phyloP scores from a whole-genome alignment of 495 filamentous ascomycete genomes.

The Penicillium maclennaniae region DNA sequence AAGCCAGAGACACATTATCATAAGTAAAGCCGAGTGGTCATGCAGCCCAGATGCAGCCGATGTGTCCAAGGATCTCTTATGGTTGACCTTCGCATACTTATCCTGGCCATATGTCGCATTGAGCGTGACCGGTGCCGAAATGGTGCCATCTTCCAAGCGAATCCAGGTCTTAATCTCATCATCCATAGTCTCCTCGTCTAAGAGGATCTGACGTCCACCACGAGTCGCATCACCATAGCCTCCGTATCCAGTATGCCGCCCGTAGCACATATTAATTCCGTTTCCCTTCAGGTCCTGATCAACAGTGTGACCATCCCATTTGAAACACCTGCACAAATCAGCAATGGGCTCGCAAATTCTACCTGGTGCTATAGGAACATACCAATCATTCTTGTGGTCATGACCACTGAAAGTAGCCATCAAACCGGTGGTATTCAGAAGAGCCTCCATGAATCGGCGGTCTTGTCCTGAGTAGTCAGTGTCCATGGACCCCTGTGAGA shows the following conservation, averaged over 20 bases:
- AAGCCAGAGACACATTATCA: slow-evolving; percentile 11
- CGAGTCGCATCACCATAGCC: slow-evolving; percentile 65
- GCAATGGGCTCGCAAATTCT: neutral
- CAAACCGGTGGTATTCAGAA: slow-evolving; percentile 53
- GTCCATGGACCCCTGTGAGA: slow-evolving; percentile 23
- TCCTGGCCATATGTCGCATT: slow-evolving; percentile 68
- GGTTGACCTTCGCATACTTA: slow-evolving; percentile 4
- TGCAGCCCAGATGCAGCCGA: neutral
- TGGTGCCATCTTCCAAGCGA: slow-evolving; percentile 56
- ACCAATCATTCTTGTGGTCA: slow-evolving; percentile 71
- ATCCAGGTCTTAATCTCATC: slow-evolving; percentile 59
- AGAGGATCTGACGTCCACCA: slow-evolving; percentile 54
- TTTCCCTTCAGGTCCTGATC: slow-evolving; percentile 35
- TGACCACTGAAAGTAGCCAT: slow-evolving; percentile 65
- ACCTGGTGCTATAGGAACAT: neutral
- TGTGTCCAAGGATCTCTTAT: neutral
- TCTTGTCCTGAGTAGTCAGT: slow-evolving; percentile 50
- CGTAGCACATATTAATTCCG: slow-evolving; percentile 57
- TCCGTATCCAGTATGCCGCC: slow-evolving; percentile 67
- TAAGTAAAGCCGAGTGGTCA: neutral
- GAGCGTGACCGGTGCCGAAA: slow-evolving; percentile 54
- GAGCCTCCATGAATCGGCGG: slow-evolving; percentile 59
- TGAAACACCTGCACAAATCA: slow-evolving; percentile 30
- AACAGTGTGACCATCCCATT: slow-evolving; percentile 31
- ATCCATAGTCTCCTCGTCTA: slow-evolving; percentile 35